Conservation (phyloP, 139 green algal genomes). For the Coelastrella sp. region DNA sequence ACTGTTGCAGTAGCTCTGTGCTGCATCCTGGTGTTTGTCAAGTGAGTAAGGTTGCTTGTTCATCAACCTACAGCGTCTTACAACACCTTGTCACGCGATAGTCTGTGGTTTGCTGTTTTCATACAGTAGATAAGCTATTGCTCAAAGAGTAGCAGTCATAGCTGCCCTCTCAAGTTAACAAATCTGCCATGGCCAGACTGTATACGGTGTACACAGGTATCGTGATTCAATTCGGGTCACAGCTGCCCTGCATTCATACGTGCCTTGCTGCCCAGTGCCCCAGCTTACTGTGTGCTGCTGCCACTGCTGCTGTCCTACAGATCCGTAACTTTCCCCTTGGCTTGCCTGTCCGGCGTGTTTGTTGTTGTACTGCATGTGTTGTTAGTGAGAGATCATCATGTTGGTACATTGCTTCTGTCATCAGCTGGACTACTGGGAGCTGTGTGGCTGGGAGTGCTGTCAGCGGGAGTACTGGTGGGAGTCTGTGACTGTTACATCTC, state of each 20-base stretch:
- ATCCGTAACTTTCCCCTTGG: constrained; percentile 33
- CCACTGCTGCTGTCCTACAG: constrained; percentile 10
- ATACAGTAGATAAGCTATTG: no score
- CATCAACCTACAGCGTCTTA: no score
- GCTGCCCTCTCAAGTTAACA: no score
- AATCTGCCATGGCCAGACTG: no score
- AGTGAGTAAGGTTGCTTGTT: neutral
- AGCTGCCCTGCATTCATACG: no score
- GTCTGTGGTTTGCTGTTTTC: no score
- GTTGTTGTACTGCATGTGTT: constrained; percentile 39
- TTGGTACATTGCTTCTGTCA: constrained; percentile 34
- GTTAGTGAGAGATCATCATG: constrained; percentile 21
- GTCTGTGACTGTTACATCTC: neutral
- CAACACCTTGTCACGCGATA: no score
- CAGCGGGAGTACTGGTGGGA: constrained; percentile 35
- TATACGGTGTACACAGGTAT: no score
- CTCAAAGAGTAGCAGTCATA: no score
- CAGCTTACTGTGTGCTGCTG: neutral
- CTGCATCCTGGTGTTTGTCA: constrained; percentile 28
- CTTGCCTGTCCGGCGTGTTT: constrained; percentile 40
- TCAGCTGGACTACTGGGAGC: constrained; percentile 12
- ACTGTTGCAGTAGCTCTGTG: neutral
- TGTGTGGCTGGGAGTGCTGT: neutral
- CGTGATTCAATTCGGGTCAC: no score
- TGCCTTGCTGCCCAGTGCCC: no score